Conservation (phyloP, 164 flowering plant species). For the Aristolochia contorta region DNA sequence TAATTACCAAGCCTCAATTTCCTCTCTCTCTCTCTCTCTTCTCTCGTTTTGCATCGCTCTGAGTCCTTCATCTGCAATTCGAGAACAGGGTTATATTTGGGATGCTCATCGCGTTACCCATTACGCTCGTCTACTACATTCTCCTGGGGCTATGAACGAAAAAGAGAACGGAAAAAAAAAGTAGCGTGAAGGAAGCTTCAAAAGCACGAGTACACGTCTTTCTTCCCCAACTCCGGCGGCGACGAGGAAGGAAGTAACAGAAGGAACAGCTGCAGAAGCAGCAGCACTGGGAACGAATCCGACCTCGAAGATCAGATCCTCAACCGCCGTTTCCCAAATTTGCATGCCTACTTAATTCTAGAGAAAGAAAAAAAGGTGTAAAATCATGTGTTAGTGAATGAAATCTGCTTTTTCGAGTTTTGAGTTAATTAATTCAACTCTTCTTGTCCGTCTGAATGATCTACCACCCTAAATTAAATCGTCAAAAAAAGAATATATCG, state of each 20-base stretch:
- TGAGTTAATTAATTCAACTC: background rate
- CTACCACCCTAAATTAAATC: too few species aligned
- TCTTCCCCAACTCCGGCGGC: too few species aligned
- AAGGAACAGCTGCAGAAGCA: too few species aligned
- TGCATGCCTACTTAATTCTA: background rate
- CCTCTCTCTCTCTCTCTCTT: background rate
- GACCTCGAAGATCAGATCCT: conserved; percentile 1
- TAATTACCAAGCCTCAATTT: background rate
- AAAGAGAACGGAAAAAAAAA: too few species aligned
- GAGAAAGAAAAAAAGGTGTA: background rate
- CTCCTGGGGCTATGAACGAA: conserved; percentile 53
- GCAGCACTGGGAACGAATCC: background rate
- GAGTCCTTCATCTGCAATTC: conserved; percentile 4
- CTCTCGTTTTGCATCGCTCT: background rate
- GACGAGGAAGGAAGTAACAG: too few species aligned
- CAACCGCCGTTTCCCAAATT: too few species aligned
- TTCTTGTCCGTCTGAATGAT: background rate
- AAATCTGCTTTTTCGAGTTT: background rate
- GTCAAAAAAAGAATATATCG: too few species aligned
- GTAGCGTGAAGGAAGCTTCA: too few species aligned
- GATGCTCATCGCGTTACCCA: conserved; percentile 79
- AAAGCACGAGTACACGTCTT: too few species aligned
- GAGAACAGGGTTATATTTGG: conserved; percentile 67
- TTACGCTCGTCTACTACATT: conserved; percentile 77
- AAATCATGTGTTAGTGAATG: conserved; percentile 6